Evolutionary conservation across 2,329 filamentous ascomycete genomes (phyloP).

Genomic region (Teratosphaeria viscida): DNA sequence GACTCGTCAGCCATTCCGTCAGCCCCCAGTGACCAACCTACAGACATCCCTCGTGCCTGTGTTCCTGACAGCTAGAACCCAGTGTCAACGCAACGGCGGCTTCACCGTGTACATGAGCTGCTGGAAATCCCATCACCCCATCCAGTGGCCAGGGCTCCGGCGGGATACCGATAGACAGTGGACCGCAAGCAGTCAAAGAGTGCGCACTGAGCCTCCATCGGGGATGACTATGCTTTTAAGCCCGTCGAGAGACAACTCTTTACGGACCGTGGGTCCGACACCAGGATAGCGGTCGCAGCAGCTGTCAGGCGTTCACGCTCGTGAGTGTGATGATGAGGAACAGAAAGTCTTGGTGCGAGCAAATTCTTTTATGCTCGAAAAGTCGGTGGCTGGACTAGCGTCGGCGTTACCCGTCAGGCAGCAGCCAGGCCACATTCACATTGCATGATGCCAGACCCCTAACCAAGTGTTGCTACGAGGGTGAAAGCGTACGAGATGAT

Average conservation of each 20-base stretch:
- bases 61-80: background rate
- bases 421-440: background rate
- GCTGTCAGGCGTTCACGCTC: background rate
- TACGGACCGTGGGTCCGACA: background rate
- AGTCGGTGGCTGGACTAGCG: background rate
- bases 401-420: background rate
- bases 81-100: background rate
- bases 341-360: background rate
- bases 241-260: background rate
- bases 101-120: background rate
- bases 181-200: background rate
- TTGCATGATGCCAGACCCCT: background rate
- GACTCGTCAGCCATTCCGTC: background rate
- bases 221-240: background rate
- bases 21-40: background rate
- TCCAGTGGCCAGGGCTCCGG: background rate
- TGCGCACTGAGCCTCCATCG: background rate
- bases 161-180: background rate
- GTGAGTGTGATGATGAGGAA: background rate
- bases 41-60: background rate
- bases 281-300: background rate
- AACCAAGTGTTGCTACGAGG: background rate
- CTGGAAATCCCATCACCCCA: background rate
- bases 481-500: no score
- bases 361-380: background rate